Conservation (phyloP, 2,329 filamentous ascomycete genomes). For the Venturia pyrina region DNA sequence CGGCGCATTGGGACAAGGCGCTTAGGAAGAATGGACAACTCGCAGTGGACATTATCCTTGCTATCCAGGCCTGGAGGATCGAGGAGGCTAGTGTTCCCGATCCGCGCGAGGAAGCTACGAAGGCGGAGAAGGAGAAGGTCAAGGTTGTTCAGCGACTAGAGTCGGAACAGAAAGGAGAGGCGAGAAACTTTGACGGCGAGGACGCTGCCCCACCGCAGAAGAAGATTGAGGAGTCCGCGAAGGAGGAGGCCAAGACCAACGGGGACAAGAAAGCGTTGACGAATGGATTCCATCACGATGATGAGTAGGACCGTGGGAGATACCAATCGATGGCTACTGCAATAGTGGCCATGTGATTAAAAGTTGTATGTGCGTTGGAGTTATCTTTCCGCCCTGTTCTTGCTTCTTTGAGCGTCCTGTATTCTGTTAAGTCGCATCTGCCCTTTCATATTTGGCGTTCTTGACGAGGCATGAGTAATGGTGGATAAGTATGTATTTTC, state of each 20-base stretch:
- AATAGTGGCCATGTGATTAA: no score
- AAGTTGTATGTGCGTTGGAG: not conserved
- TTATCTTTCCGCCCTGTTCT: not conserved
- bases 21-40: slow-evolving; percentile 45
- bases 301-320: not conserved
- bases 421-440: not conserved
- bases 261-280: not conserved
- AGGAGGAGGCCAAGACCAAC: slow-evolving; percentile 1
- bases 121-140: slow-evolving; percentile 18
- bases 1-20: slow-evolving; percentile 44
- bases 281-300: not conserved
- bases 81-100: slow-evolving; percentile 40
- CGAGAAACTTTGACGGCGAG: not conserved
- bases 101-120: slow-evolving; percentile 20
- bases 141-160: slow-evolving; percentile 16
- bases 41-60: slow-evolving; percentile 44
- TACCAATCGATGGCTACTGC: no score
- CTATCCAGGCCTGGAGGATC: slow-evolving; percentile 45
- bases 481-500: not conserved
- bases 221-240: not conserved
- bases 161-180: slow-evolving; percentile 6
- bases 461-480: not conserved
- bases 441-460: not conserved
- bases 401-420: not conserved
- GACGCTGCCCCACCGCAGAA: not conserved